Evolutionary conservation across 306 rosid genomes (phyloP).

Genomic region (Vigna hirtella): DNA sequence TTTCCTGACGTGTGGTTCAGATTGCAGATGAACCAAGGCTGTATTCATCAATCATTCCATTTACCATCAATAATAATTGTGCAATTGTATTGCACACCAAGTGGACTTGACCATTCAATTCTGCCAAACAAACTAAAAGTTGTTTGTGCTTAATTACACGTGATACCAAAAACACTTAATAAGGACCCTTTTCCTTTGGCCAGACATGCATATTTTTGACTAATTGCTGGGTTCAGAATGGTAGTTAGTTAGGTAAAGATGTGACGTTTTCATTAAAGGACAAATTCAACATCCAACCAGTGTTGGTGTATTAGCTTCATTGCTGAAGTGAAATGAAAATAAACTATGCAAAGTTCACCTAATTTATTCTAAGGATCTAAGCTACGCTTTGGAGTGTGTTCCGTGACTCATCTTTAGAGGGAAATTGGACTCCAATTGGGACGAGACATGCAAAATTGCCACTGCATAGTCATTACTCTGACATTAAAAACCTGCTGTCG

Average conservation of each 20-base stretch:
- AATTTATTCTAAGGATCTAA: neutral
- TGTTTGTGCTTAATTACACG: neutral
- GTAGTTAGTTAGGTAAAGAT: neutral
- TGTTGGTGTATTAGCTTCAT: neutral
- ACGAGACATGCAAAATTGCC: neutral
- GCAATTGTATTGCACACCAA: too few relatives aligned
- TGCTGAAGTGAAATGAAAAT: neutral
- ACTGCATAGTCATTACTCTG: neutral
- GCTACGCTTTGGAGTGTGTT: neutral
- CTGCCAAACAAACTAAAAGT: neutral
- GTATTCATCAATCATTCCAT: neutral
- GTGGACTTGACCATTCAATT: neutral
- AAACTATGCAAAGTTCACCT: neutral
- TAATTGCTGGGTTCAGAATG: neutral
- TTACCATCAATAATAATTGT: neutral
- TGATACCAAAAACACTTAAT: neutral
- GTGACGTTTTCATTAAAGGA: neutral
- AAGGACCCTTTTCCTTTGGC: neutral
- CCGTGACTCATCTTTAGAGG: neutral
- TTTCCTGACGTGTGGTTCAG: neutral
- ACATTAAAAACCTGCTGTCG: neutral
- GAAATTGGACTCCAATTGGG: neutral
- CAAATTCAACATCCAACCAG: neutral
- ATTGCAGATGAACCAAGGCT: conserved; percentile 3
- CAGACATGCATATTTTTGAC: neutral